phyloP scores from a whole-genome alignment of 2,329 filamentous ascomycete genomes.

The Claviceps digitariae region DNA sequence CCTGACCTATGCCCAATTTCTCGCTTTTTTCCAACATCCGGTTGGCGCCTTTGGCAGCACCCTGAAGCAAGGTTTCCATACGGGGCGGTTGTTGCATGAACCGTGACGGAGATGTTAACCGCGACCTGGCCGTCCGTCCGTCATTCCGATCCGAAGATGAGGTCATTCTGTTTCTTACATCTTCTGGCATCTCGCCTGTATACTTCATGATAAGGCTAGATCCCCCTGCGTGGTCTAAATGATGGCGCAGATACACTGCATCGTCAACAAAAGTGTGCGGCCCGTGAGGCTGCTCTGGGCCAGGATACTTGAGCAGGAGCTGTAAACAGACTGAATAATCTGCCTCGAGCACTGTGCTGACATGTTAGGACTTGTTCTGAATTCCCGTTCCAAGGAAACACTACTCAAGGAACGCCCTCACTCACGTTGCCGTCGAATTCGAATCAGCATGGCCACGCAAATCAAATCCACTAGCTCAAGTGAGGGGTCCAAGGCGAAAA shows the following conservation, averaged over 20 bases:
- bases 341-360: constrained; percentile 54
- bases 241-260: constrained; percentile 58
- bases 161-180: neutral
- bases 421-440: constrained; percentile 81
- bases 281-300: constrained; percentile 45
- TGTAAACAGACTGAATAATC: constrained; percentile 81
- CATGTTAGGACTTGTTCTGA: constrained; percentile 11
- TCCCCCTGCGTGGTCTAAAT: constrained; percentile 50
- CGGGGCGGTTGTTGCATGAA: constrained; percentile 44
- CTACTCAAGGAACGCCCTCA: constrained; percentile 1
- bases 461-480: constrained; percentile 75
- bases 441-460: constrained; percentile 86
- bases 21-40: constrained; percentile 61
- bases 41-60: constrained; percentile 63
- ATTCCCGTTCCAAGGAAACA: neutral
- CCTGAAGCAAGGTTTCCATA: constrained; percentile 60
- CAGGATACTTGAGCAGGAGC: constrained; percentile 70
- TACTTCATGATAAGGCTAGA: constrained; percentile 57
- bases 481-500: constrained; percentile 75
- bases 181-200: constrained; percentile 41
- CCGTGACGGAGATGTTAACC: constrained; percentile 32
- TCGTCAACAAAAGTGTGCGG: constrained; percentile 77
- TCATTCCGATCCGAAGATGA: constrained; percentile 20
- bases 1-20: constrained; percentile 67
- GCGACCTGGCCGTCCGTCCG: constrained; percentile 25